Conservation (phyloP, 2,329 filamentous ascomycete species). For the Colletotrichum tamarilloi region DNA sequence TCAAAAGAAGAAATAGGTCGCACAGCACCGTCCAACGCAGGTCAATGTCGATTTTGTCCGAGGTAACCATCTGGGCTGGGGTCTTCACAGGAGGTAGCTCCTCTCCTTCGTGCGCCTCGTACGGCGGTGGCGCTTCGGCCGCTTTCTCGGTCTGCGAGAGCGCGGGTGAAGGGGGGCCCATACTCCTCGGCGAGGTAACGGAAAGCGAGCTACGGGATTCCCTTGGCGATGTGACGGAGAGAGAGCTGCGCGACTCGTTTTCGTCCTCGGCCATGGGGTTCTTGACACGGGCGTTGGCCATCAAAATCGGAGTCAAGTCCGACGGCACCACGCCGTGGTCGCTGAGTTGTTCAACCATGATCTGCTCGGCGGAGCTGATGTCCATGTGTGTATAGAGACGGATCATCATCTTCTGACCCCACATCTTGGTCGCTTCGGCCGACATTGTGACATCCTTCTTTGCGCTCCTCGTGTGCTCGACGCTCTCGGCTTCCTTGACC, state of each 20-base stretch:
- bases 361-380: conserved; percentile 87
- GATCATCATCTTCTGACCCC: conserved; percentile 98
- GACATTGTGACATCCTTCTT: conserved; percentile 79
- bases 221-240: conserved; percentile 21
- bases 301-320: conserved; percentile 87
- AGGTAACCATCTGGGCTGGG: conserved; percentile 83
- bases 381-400: conserved; percentile 97
- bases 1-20: conserved; percentile 93
- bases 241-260: conserved; percentile 1
- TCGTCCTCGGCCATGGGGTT: conserved; percentile 81
- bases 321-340: conserved; percentile 89
- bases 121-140: conserved; percentile 67
- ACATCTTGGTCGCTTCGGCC: conserved; percentile 88
- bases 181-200: conserved; percentile 27
- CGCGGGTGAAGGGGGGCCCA: conserved; percentile 39
- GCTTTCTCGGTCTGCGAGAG: conserved; percentile 54
- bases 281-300: conserved; percentile 91
- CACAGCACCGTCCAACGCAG: conserved; percentile 97
- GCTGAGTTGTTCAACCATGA: conserved; percentile 98
- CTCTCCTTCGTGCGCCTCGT: conserved; percentile 72
- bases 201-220: conserved; percentile 11
- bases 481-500: conserved; percentile 72
- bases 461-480: conserved; percentile 70
- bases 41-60: conserved; percentile 92
- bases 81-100: conserved; percentile 83